Base-by-base conservation (phyloP, 495 filamentous ascomycete species). In the Penicillium coffeae region DNA sequence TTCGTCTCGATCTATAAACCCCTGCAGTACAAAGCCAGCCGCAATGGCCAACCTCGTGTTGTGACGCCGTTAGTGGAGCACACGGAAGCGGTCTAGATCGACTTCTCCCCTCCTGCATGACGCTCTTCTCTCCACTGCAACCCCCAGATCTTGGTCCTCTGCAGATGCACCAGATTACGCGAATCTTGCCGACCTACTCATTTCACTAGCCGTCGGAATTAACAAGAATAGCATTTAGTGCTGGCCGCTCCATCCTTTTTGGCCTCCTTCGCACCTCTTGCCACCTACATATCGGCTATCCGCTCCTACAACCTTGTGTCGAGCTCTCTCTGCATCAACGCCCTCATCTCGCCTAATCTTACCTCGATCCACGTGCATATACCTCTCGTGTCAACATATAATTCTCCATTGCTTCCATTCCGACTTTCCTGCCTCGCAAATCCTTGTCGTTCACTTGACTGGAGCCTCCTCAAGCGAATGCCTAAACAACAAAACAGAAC, bases 11-110 rank as follows among this genome's bases (percentile, higher is more conserved):
- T n/a, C n/a, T n/a, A n/a, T n/a, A n/a, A n/a, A n/a, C n/a, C n/a
- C n/a, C n/a, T n/a, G n/a, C n/a, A n/a, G n/a, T n/a, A n/a, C n/a
- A n/a, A n/a, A n/a, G n/a, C n/a, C n/a, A n/a, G n/a, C n/a, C n/a
- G n/a, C n/a, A n/a, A n/a, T n/a, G n/a, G n/a, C n/a, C n/a, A 25
- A 2, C 10, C 16, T 21, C 38, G 38, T 18, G 38, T 46, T 37
- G 44, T 27, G 34, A 27, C 22, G 42, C 49, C 56, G 47, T 59
- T 59, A 51, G 57, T 60, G 57, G 57, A 56, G 57, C 38, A 45
- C 21, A 38, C 27, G 27, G 42, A 32, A 44, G 58, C 55, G 58
- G 59, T 59, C 55, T 59, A 59, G 58, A 60, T 50, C 52, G 37
- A 18, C 50, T 54, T 43, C 38, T 36, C 48, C 50, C 51, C 50